A percentile compares a stretch with the other conserved stretches of the same genome.
phyloP scores from a whole-genome alignment of 2,329 filamentous ascomycete genomes.

The Ceratocystiopsis minuta region DNA sequence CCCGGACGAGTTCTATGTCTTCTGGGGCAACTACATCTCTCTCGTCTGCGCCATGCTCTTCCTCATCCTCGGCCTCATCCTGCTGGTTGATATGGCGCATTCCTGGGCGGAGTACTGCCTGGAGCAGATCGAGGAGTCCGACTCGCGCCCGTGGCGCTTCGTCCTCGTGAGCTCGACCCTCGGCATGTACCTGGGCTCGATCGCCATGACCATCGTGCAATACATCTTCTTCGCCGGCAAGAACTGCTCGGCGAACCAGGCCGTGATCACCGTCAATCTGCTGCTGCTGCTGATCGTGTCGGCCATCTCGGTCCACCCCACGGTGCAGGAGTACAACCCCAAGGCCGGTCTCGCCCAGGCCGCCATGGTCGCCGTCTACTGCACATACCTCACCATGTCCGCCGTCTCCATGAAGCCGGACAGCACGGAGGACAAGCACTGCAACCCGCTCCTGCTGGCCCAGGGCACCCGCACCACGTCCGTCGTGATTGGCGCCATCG shows the following conservation, averaged over 20 bases:
- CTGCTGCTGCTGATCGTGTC: slow-evolving; percentile 68
- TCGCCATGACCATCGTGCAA: slow-evolving; percentile 91
- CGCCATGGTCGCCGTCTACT: slow-evolving; percentile 93
- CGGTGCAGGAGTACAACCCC: slow-evolving; percentile 78
- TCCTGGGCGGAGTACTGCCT: slow-evolving; percentile 96
- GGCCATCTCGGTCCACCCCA: slow-evolving; percentile 72
- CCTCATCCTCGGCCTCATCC: slow-evolving; percentile 75
- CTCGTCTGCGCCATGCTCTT: slow-evolving; percentile 82
- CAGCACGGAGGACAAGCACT: slow-evolving; percentile 72
- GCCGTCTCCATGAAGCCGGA: slow-evolving; percentile 98
- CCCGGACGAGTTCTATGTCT: slow-evolving; percentile 81
- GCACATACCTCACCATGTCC: slow-evolving; percentile 95
- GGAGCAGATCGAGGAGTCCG: slow-evolving; percentile 75
- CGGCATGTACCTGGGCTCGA: slow-evolving; percentile 77
- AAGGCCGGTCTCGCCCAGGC: slow-evolving; percentile 93
- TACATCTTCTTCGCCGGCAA: slow-evolving; percentile 83
- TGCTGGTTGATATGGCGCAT: slow-evolving; percentile 88
- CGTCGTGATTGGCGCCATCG: slow-evolving; percentile 79
- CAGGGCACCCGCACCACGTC: slow-evolving; percentile 79
- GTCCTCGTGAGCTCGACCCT: slow-evolving; percentile 83
- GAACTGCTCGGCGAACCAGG: slow-evolving; percentile 88
- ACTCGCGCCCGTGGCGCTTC: slow-evolving; percentile 69
- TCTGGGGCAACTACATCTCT: slow-evolving; percentile 90
- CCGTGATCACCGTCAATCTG: slow-evolving; percentile 86
- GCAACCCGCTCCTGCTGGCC: slow-evolving; percentile 79